These are phyloP conservation scores for Deuterostichococcus epilithicus DNA, from an alignment of 139 green algal genomes.

Conservation along the genomic window DNA sequence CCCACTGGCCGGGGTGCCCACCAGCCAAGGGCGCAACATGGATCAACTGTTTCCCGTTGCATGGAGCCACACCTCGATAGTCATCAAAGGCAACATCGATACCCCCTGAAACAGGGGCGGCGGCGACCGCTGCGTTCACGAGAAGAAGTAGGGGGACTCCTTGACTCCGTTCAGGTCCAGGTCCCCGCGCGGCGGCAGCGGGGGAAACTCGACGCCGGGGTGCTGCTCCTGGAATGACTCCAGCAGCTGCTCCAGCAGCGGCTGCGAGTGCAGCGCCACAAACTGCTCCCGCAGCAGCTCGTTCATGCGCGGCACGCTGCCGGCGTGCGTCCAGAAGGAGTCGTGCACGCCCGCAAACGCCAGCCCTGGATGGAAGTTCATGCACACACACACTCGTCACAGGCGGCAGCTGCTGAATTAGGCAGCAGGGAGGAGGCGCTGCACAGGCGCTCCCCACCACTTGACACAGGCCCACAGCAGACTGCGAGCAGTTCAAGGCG, in stretches of 20 bases:
- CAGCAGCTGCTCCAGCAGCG: constrained; percentile 77
- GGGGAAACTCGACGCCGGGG: constrained; percentile 53
- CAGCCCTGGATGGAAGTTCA: constrained; percentile 31
- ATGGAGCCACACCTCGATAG: too few relatives aligned
- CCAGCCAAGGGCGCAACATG: too few relatives aligned
- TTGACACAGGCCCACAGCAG: too few relatives aligned
- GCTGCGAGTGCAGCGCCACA: constrained; percentile 75
- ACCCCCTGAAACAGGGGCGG: too few relatives aligned
- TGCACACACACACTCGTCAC: not conserved
- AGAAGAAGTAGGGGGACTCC: constrained; percentile 88
- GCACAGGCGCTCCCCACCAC: too few relatives aligned
- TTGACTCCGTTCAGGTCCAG: constrained; percentile 69
- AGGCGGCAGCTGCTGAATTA: too few relatives aligned
- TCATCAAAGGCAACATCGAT: too few relatives aligned
- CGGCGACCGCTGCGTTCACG: constrained; percentile 21
- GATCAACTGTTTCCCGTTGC: too few relatives aligned
- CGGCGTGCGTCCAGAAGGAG: constrained; percentile 98
- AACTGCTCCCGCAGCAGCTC: constrained; percentile 82
- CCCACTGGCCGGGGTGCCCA: too few relatives aligned
- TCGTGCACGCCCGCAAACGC: constrained; percentile 94
- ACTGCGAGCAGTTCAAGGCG: too few relatives aligned
- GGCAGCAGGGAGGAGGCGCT: too few relatives aligned
- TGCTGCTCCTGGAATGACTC: constrained; percentile 28
- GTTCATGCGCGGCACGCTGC: constrained; percentile 70
- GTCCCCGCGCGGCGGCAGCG: constrained; percentile 54